Percentiles rank a stretch among this genome's conserved stretches.
phyloP scores from a whole-genome alignment of 768 basidiomycete species.

The Basidioascus undulatus region DNA sequence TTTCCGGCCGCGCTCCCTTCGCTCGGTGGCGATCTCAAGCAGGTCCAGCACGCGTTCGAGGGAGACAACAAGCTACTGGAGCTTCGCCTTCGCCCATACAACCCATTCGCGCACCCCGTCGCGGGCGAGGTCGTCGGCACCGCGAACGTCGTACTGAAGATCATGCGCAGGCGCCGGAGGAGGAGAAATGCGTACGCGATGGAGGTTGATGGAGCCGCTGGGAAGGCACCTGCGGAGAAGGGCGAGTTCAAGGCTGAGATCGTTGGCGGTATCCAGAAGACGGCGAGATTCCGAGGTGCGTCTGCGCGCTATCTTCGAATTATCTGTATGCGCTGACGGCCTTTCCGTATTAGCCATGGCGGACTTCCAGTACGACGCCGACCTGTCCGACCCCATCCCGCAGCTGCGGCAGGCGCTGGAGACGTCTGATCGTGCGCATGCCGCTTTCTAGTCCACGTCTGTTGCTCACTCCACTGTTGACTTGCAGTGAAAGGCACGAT shows the following conservation, averaged over 20 bases:
- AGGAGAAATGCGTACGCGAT: conserved; percentile 18
- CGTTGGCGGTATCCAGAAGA: conserved; percentile 51
- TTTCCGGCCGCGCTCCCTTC: no score
- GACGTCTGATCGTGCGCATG: conserved; percentile 46
- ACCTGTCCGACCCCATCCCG: conserved; percentile 41
- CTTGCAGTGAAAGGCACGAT: conserved; percentile 42
- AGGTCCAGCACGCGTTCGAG: not conserved
- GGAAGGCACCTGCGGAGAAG: conserved; percentile 1
- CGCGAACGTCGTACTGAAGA: conserved; percentile 60
- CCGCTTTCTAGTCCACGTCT: not conserved
- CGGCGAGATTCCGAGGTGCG: conserved; percentile 73
- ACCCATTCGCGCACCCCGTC: conserved; percentile 61
- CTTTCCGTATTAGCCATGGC: conserved; percentile 42
- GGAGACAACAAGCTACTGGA: conserved; percentile 32
- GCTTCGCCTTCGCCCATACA: conserved; percentile 41
- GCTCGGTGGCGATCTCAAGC: no score
- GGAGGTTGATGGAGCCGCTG: conserved; percentile 16
- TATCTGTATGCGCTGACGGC: not conserved
- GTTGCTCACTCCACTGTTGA: not conserved
- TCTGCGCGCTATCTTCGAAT: conserved; percentile 5
- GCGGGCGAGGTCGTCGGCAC: conserved; percentile 53
- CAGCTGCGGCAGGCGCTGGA: conserved; percentile 49
- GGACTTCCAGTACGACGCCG: conserved; percentile 72
- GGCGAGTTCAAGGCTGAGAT: conserved; percentile 51
- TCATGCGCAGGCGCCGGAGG: conserved; percentile 34